A percentile compares a stretch with the other conserved stretches of the same genome.
Conservation (phyloP, 176 grass and related monocot genomes). For the Triticum timopheevii region DNA sequence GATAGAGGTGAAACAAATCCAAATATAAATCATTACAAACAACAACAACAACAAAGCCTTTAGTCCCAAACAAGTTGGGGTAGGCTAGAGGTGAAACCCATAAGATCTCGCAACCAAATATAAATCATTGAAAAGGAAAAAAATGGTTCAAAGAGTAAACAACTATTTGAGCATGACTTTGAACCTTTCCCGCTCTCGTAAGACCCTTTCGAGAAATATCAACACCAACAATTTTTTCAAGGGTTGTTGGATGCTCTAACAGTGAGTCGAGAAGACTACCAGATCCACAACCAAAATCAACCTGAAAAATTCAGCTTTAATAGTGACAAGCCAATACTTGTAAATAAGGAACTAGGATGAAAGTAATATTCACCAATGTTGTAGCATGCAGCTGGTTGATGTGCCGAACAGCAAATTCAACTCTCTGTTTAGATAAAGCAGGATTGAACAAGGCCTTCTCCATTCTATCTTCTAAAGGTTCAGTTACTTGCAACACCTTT, state of each 20-base stretch:
- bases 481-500: conserved; percentile 72
- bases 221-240: conserved; percentile 77
- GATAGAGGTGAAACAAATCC: too few species aligned
- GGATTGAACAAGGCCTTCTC: conserved; percentile 82
- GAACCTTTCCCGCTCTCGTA: conserved; percentile 81
- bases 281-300: conserved; percentile 97
- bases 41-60: too few species aligned
- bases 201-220: conserved; percentile 84
- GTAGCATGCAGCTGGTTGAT: conserved; percentile 82
- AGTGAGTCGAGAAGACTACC: conserved; percentile 90
- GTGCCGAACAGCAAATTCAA: conserved; percentile 67
- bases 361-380: conserved; percentile 50
- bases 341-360: conserved; percentile 30
- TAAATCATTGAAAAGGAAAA: background rate
- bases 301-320: conserved; percentile 42
- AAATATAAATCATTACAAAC: background rate
- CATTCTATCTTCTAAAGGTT: conserved; percentile 95
- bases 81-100: conserved; percentile 4
- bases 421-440: conserved; percentile 87
- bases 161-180: background rate
- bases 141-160: conserved; percentile 21
- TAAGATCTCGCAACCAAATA: background rate
- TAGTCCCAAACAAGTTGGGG: too few species aligned
- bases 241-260: conserved; percentile 76
- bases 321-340: conserved; percentile 10